Percentiles rank a stretch among this genome's conserved stretches.
Evolutionary conservation across 202 grass and related monocot species (phyloP).

Genomic region (Carex arenaria): DNA sequence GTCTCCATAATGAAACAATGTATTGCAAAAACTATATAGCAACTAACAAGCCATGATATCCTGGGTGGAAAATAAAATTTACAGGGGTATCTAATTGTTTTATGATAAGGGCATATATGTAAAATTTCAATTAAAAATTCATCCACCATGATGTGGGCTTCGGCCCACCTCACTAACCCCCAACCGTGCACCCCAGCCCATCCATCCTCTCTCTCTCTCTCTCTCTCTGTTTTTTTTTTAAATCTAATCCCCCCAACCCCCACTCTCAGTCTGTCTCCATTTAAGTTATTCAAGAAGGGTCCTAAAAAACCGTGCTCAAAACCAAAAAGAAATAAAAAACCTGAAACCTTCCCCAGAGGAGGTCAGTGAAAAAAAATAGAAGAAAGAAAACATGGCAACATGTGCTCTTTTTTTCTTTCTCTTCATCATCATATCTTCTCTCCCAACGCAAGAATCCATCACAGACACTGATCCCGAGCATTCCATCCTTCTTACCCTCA

Average conservation of each 20-base stretch:
- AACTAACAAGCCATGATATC: neutral
- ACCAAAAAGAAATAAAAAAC: neutral
- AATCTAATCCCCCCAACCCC: neutral
- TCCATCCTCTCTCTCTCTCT: neutral
- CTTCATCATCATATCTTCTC: conserved; percentile 9
- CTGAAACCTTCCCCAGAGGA: conserved; percentile 1
- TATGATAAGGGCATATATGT: neutral
- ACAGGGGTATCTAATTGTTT: neutral
- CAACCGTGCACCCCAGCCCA: neutral
- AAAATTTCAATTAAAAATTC: neutral
- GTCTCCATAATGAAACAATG: neutral
- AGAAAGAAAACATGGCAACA: neutral
- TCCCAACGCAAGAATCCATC: neutral
- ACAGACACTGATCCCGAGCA: conserved; percentile 14
- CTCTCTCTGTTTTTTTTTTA: neutral
- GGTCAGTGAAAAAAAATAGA: too few species aligned
- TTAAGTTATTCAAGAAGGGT: neutral
- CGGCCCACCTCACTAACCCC: neutral
- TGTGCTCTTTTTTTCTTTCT: conserved; percentile 8
- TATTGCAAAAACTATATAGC: neutral
- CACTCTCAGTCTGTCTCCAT: neutral
- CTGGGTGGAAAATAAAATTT: neutral
- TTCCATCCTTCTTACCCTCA: conserved; percentile 42
- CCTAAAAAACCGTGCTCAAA: conserved; percentile 1
- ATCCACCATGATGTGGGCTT: conserved; percentile 18